Base-by-base conservation (phyloP, 2,329 filamentous ascomycete genomes). In the Colletotrichum cordylinicola region DNA sequence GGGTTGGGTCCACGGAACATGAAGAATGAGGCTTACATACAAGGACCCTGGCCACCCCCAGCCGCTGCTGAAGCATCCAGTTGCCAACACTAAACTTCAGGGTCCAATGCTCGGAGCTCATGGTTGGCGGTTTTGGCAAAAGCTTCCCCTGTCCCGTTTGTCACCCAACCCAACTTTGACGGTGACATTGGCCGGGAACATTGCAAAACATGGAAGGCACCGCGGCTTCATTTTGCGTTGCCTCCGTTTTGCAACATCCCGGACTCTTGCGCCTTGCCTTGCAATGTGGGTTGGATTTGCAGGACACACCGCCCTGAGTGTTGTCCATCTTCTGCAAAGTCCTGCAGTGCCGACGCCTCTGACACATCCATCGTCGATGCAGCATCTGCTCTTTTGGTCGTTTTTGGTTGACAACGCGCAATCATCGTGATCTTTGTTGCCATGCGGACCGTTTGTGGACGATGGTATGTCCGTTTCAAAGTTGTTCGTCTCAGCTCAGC, bases 1-100 rank as follows among this genome's bases (percentile, higher is more conserved):
- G 33, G 16, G 5, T 33, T 33, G 31, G 52, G 16, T 56, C 37
- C 71, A 62, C 37, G 65, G 48, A 58, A 29, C 43, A 13, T 70
- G 70, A 71, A 72, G 73, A 75, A 75, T 73, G 69, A 75, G 73
- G 73, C 73, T 72, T 75, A 67, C 73, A 29, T 67, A 21, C 73
- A 55, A 62, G 73, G 73, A 27, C 60, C 73, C 73, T 43, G 39
- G 24, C 62, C 31, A 72, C 4, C 55, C 73, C 73, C 27, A 62
- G 73, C 55, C 60, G 29, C 37, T 60, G 58, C 12, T 31, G 33
- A 21, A 62, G 67, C 69, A 52, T 35, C 39, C 33, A 61, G 48
- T 48, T 27, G 31, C 24, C 35, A 72, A 67, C n/a, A 48, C 52
- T 55, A 29, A 69, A 31, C 13, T 64, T 64, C 62, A 66, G 62